These are phyloP conservation scores for Aristolochia fimbriata DNA, from an alignment of 164 flowering plant species.

Conservation along the genomic window DNA sequence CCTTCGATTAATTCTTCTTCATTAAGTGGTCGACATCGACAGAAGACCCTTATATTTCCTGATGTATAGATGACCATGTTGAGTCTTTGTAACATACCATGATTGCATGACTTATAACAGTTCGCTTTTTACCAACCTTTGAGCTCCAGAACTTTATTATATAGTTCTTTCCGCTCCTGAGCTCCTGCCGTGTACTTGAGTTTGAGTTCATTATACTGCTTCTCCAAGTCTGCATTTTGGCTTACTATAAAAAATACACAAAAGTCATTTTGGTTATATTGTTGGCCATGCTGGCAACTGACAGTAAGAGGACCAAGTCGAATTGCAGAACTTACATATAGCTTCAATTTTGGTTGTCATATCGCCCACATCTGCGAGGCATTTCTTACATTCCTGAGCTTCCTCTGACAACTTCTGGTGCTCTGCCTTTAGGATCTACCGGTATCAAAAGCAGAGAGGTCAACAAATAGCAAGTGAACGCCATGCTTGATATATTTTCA, in stretches of 20 bases:
- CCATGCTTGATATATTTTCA: background rate
- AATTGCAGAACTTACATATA: constrained; percentile 28
- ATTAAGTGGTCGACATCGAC: constrained; percentile 85
- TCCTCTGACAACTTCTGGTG: constrained; percentile 57
- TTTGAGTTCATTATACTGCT: constrained; percentile 44
- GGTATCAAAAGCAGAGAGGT: too few relatives aligned
- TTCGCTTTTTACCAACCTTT: constrained; percentile 44
- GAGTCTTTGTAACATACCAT: background rate
- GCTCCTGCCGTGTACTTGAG: constrained; percentile 50
- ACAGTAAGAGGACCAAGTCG: background rate
- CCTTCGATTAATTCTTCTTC: constrained; percentile 60
- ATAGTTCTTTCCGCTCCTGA: constrained; percentile 73
- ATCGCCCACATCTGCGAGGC: constrained; percentile 38
- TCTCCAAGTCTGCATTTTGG: constrained; percentile 28
- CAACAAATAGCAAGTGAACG: background rate
- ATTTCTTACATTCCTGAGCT: constrained; percentile 41
- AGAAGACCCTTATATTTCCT: constrained; percentile 95
- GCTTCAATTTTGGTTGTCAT: constrained; percentile 37
- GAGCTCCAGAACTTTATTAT: constrained; percentile 75
- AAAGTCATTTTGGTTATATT: background rate
- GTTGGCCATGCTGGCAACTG: too few relatives aligned
- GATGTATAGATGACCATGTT: constrained; percentile 9
- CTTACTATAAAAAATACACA: constrained; percentile 29
- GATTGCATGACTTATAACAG: background rate
- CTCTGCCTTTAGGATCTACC: constrained; percentile 66